Evolutionary conservation across 2,329 filamentous ascomycete genomes (phyloP).

Genomic region (Botrytis hyacinthi): DNA sequence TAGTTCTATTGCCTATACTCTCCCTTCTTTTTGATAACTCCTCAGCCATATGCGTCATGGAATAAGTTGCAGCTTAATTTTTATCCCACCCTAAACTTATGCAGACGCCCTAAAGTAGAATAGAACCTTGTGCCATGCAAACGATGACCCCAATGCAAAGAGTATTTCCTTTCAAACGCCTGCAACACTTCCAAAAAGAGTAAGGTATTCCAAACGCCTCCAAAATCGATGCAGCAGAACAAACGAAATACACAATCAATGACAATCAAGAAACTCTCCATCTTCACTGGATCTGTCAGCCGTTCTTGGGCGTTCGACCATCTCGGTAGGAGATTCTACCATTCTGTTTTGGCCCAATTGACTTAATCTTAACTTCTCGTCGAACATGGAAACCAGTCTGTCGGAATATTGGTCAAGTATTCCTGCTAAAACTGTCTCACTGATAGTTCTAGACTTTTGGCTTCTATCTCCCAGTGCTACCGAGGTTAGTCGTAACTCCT

Average conservation of each 20-base stretch:
- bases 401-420: conserved; percentile 75
- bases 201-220: conserved; percentile 6
- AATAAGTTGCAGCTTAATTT: background rate
- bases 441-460: conserved; percentile 47
- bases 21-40: background rate
- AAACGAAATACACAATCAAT: conserved; percentile 6
- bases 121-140: background rate
- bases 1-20: background rate
- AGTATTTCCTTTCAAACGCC: background rate
- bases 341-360: conserved; percentile 27
- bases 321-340: conserved; percentile 15
- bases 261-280: conserved; percentile 16
- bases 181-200: background rate
- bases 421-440: conserved; percentile 58
- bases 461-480: conserved; percentile 50
- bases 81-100: background rate
- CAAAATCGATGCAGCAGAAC: background rate
- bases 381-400: conserved; percentile 66
- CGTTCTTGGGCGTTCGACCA: conserved; percentile 32
- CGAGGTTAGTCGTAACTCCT: conserved; percentile 61
- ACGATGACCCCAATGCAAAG: background rate
- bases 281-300: conserved; percentile 21
- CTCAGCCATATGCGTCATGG: background rate
- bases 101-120: background rate
- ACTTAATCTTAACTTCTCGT: conserved; percentile 63